Base-by-base conservation (phyloP, 2,329 filamentous ascomycete genomes). In the Phialophora chinensis region DNA sequence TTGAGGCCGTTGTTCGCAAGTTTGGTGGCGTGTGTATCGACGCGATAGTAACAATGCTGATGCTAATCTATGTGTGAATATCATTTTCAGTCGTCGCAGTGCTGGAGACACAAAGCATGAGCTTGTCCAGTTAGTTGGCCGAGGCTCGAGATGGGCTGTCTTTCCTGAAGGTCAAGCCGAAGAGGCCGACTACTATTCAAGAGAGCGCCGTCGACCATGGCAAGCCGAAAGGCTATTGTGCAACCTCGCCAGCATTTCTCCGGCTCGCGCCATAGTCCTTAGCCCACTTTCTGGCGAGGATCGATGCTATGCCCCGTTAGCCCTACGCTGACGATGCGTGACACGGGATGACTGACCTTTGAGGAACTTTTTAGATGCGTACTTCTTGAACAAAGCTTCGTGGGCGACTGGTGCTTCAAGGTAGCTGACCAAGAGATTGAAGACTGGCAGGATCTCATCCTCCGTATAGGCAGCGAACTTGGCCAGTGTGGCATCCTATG, bases 301-400 rank as follows among this genome's bases (percentile, higher is more conserved):
- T 93, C 29, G 94, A 97, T 73, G 93, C 93, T 97, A 65, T 63
- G 27, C 61, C 47, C 29, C 12, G 31, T 62, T 66, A 77, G 76
- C 66, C 77, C 73, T 6, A 27, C 4, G 50, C 29, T 60, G 67
- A 60, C 29, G 60, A 20, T 17, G 33, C 8, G 31, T 25, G 27
- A 6, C 20, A 5, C 12, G n/a, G 54, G 20, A 23, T 10, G 31
- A 65, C 86, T 81, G 88, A 97, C 94, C 93, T 84, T 99, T 99
- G 74, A 98, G 83, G 82, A 98, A 99, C 82, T 97, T 97, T 85
- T 98, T 99, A 87, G 92, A 96, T 64, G 95, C 95, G 79, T 99
- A 99, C 81, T 99, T 99, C 87, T 96, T 97, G 86, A 97, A 98
- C 85, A 99, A 97, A 44, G 95, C 96, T 78, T 98, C 94, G 76